Evolutionary conservation across 768 basidiomycete species (phyloP).

Genomic region (Mycena metata): DNA sequence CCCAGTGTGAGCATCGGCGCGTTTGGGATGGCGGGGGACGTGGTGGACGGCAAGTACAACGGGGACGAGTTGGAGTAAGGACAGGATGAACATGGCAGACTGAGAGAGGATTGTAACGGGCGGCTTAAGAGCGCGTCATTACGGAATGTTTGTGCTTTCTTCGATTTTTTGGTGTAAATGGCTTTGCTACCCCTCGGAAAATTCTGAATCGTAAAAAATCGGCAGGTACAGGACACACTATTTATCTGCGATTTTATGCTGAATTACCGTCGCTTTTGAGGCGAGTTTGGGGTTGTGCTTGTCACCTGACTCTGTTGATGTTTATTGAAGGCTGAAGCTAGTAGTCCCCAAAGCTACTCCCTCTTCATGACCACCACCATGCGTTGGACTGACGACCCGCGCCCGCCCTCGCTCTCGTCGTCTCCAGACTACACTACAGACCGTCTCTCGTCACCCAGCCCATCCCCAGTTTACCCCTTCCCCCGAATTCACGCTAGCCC

Average conservation of each 20-base stretch:
- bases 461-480: conserved; percentile 25
- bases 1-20: background rate
- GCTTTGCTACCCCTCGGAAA: no score
- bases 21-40: background rate
- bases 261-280: no score
- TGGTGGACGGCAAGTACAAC: background rate
- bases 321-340: no score
- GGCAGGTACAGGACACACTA: no score
- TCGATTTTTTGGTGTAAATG: no score
- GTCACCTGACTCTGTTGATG: no score
- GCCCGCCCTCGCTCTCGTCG: conserved; percentile 21
- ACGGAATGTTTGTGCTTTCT: background rate
- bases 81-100: background rate
- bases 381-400: conserved; percentile 14
- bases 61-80: conserved; percentile 9
- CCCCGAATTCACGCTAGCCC: conserved; percentile 35
- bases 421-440: conserved; percentile 26
- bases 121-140: background rate
- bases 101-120: no score
- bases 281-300: no score
- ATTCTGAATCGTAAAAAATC: no score
- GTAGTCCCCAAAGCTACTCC: background rate
- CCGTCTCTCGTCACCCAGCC: conserved; percentile 17
- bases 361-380: background rate
- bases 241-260: no score